Percentiles rank a stretch among this genome's conserved stretches.
These are phyloP conservation scores for Apiospora aurea DNA, from an alignment of 2,329 filamentous ascomycete species.

Conservation along the genomic window DNA sequence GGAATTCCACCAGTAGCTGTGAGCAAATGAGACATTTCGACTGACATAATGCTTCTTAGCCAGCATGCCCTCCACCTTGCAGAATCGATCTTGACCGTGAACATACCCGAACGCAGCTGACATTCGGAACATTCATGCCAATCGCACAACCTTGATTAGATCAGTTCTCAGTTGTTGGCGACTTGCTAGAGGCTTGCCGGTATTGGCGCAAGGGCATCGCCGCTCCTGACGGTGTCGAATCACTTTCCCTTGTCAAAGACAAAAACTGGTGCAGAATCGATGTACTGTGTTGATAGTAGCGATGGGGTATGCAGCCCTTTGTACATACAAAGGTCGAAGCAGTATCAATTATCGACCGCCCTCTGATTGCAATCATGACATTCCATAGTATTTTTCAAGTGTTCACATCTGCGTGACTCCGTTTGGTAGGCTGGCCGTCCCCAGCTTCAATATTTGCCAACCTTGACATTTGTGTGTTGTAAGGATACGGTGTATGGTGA, in stretches of 20 bases:
- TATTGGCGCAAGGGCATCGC: background rate
- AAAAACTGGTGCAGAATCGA: background rate
- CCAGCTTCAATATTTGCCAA: background rate
- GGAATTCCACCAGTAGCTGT: too few species aligned
- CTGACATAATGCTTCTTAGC: too few species aligned
- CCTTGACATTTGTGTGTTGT: background rate
- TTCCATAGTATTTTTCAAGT: background rate
- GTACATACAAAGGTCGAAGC: background rate
- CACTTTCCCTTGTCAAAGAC: background rate
- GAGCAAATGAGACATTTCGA: too few species aligned
- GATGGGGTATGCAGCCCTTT: background rate
- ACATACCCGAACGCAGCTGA: too few species aligned
- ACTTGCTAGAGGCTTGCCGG: background rate
- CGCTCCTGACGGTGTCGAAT: background rate
- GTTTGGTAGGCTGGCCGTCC: too few species aligned
- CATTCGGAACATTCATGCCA: too few species aligned
- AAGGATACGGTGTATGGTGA: background rate
- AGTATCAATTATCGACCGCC: background rate
- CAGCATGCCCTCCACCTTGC: too few species aligned
- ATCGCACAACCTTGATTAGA: too few species aligned
- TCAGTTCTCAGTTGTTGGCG: background rate
- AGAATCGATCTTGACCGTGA: too few species aligned
- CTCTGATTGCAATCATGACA: background rate
- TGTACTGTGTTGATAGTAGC: background rate
- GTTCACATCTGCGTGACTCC: background rate